Conservation (phyloP, 192 early-diverging fungal species). For the Pilaira anomala region DNA sequence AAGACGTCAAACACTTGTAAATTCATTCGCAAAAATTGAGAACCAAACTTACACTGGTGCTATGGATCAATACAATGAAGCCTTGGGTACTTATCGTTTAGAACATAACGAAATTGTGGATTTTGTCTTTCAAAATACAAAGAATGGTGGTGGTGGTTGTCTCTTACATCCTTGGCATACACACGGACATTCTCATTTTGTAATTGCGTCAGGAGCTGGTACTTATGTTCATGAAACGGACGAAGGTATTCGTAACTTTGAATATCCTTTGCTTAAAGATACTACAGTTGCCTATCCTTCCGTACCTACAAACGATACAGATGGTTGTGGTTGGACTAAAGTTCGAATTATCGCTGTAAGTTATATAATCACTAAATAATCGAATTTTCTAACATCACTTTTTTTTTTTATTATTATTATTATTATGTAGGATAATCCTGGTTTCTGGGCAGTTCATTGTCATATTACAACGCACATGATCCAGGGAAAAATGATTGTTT, state of each 20-base stretch:
- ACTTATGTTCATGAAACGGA: conserved; percentile 16
- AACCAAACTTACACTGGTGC: not conserved
- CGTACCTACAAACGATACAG: not conserved
- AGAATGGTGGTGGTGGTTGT: conserved; percentile 8
- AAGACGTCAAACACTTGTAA: not conserved
- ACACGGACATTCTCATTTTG: conserved; percentile 32
- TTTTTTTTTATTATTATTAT: no score
- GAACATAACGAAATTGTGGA: conserved; percentile 21
- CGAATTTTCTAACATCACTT: not conserved
- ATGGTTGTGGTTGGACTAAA: conserved; percentile 28
- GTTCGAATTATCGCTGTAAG: conserved; percentile 25
- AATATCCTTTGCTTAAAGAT: conserved; percentile 19
- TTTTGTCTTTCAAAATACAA: conserved; percentile 30
- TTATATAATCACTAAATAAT: not conserved
- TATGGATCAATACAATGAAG: conserved; percentile 15
- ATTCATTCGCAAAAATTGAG: not conserved
- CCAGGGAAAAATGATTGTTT: conserved; percentile 27
- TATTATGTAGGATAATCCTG: conserved; percentile 40
- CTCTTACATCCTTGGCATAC: conserved; percentile 37
- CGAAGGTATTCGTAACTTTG: conserved; percentile 12
- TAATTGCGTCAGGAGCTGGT: conserved; percentile 26
- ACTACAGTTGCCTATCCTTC: conserved; percentile 18
- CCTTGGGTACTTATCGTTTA: conserved; percentile 18
- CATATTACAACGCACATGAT: conserved; percentile 46
- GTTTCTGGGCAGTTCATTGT: conserved; percentile 33